phyloP scores from a whole-genome alignment of 495 filamentous ascomycete species.

The Hypoxylon rickii region DNA sequence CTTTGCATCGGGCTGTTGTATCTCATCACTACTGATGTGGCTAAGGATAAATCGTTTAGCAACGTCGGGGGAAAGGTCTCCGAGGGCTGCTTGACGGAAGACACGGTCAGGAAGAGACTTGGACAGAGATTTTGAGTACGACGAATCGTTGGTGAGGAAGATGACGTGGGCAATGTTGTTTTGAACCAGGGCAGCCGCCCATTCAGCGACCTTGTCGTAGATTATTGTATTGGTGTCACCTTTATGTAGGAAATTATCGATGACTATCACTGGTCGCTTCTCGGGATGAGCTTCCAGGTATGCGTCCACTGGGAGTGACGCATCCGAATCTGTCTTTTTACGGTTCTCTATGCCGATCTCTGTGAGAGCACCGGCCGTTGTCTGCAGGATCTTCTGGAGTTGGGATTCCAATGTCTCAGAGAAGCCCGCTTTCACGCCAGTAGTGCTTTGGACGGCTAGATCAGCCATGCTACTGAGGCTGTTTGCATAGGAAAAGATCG shows the following conservation, averaged over 20 bases:
- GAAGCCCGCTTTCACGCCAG: constrained; percentile 92
- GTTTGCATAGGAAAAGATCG: constrained; percentile 96
- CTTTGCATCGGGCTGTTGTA: constrained; percentile 17
- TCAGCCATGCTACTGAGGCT: constrained; percentile 90
- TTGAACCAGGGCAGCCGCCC: constrained; percentile 85
- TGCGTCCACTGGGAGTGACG: constrained; percentile 76
- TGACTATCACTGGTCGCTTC: constrained; percentile 79
- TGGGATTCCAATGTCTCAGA: constrained; percentile 93
- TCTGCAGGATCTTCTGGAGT: constrained; percentile 88
- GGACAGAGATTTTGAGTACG: constrained; percentile 84
- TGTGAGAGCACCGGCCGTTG: constrained; percentile 78
- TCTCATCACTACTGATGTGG: constrained; percentile 58
- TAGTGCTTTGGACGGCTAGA: constrained; percentile 89
- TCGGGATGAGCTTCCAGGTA: constrained; percentile 93
- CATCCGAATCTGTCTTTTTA: constrained; percentile 73
- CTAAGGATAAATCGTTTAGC: constrained; percentile 89
- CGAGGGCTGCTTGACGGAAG: constrained; percentile 81
- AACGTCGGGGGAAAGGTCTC: constrained; percentile 82
- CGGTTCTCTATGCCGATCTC: constrained; percentile 70
- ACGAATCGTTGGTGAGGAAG: constrained; percentile 91
- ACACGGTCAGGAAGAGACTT: constrained; percentile 89
- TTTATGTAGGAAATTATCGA: constrained; percentile 93
- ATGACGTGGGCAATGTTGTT: constrained; percentile 95
- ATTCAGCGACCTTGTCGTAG: constrained; percentile 89
- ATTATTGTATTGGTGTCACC: constrained; percentile 71